A percentile compares a stretch with the other conserved stretches of the same genome.
These are phyloP conservation scores for Leptographium flavum DNA, from an alignment of 2,329 filamentous ascomycete genomes.

Conservation along the genomic window DNA sequence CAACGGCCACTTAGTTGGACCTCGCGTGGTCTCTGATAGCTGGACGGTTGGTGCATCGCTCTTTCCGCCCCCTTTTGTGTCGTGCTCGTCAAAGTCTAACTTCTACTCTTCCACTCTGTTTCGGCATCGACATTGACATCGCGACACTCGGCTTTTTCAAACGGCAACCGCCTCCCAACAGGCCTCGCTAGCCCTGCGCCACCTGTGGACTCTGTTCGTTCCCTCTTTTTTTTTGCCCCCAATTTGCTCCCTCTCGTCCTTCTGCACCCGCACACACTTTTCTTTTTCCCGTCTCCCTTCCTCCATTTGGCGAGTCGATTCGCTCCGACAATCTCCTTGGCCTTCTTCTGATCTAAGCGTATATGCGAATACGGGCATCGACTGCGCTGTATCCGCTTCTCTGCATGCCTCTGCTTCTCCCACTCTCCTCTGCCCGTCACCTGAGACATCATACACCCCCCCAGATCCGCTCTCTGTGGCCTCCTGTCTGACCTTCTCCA, in stretches of 20 bases:
- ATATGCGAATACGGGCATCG: no score
- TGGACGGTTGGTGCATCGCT: no score
- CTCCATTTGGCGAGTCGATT: not conserved
- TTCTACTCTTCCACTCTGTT: no score
- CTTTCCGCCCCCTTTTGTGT: no score
- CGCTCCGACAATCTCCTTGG: not conserved
- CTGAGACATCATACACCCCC: slow-evolving; percentile 7
- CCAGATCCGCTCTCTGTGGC: not conserved
- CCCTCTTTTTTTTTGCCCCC: not conserved
- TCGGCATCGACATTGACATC: no score
- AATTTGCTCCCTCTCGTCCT: not conserved
- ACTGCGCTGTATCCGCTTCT: not conserved
- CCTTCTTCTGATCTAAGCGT: no score
- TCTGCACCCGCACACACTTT: not conserved
- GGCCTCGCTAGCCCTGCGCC: no score
- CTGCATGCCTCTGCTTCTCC: not conserved
- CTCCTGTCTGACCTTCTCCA: slow-evolving; percentile 3
- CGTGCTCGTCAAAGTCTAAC: no score
- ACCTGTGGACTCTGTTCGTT: not conserved
- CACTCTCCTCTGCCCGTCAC: not conserved
- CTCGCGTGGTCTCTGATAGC: no score
- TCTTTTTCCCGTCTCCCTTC: not conserved
- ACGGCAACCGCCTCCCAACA: no score
- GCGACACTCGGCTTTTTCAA: no score
- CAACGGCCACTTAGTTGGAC: not conserved